Percentiles rank a stretch among this genome's conserved stretches.
Conservation (phyloP, 2,329 filamentous ascomycete genomes). For the Fonsecaea pugnacius region DNA sequence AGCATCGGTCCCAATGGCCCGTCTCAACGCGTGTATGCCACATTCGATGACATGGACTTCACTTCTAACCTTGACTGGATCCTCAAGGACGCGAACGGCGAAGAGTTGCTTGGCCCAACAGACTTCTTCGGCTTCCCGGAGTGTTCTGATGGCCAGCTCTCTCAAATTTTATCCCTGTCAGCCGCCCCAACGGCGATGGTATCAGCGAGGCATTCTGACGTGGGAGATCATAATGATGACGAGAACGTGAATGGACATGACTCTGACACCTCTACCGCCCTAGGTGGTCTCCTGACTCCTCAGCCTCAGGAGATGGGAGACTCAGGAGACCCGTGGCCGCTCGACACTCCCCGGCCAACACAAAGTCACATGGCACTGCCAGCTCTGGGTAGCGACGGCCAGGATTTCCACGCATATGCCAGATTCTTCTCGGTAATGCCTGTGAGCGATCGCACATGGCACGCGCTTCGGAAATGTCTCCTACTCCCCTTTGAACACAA, state of each 20-base stretch:
- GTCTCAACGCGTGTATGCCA: background rate
- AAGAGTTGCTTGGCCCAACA: background rate
- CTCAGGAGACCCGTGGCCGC: slow-evolving; percentile 12
- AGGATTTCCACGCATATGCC: background rate
- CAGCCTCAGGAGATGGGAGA: slow-evolving; percentile 13
- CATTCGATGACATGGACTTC: slow-evolving; percentile 13
- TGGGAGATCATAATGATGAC: background rate
- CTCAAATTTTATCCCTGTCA: background rate
- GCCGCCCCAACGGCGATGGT: background rate
- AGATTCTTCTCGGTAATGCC: background rate
- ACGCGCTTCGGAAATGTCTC: background rate
- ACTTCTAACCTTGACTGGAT: slow-evolving; percentile 21
- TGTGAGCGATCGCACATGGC: background rate
- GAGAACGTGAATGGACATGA: background rate
- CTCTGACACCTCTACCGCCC: too few relatives aligned
- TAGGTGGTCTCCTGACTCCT: slow-evolving; percentile 16
- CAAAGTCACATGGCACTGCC: slow-evolving; percentile 11
- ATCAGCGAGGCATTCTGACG: background rate
- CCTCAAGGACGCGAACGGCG: background rate
- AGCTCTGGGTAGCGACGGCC: background rate
- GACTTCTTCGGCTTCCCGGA: background rate
- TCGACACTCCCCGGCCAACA: slow-evolving; percentile 11
- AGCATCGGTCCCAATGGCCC: background rate
- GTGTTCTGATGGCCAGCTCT: background rate
- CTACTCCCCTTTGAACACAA: background rate